Base-by-base conservation (phyloP, 352 stramenopile species). In the Globisporangium nodosum region DNA sequence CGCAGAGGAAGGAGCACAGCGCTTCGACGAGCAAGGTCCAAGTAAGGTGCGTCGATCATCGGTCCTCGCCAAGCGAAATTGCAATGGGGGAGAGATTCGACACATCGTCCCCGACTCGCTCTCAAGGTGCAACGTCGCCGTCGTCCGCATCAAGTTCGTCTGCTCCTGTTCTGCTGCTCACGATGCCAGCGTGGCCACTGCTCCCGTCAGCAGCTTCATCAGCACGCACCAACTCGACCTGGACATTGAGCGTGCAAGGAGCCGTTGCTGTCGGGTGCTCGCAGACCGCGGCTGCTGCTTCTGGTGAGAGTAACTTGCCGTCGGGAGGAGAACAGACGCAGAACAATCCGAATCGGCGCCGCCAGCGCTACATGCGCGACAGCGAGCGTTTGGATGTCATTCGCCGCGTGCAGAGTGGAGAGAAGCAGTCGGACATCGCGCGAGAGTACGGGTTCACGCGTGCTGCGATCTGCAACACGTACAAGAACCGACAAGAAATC, bases 401-500 rank as follows among this genome's bases (percentile, higher is more conserved):
- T 0, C 40, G 43, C 5, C 71, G 78, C 0, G 71, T 87, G 20
- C 60, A 71, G 12, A 71, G 70, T 6, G 78, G 78, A 7, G 79
- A 89, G 62, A 84, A 85, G 53, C 75, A 87, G 31, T 72, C 79
- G 0, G 70, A 69, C n/a, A 66, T 87, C 2, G 75, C 79, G 13
- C 86, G 85, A 61, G 79, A 88, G 56, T 88, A 80, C 52, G 61
- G 74, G n/a, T 76, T 88, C 37, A 86, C 69, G 47, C 78, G 78
- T 13, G 73, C 78, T 0, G 73, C 75, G 16, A 88, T 88, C 39
- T 85, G 75, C 57, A 88, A 88, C 55, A 59, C 81, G 24, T 74
- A 80, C 63, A 88, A 88, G 61, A 74, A 88, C 49, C 60, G 78
- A 6, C 67, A 79, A 21, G 61, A 66, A 6, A 76, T 86, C 0